Base-by-base conservation (phyloP, 164 flowering plant genomes). In the Vitis labrusca region DNA sequence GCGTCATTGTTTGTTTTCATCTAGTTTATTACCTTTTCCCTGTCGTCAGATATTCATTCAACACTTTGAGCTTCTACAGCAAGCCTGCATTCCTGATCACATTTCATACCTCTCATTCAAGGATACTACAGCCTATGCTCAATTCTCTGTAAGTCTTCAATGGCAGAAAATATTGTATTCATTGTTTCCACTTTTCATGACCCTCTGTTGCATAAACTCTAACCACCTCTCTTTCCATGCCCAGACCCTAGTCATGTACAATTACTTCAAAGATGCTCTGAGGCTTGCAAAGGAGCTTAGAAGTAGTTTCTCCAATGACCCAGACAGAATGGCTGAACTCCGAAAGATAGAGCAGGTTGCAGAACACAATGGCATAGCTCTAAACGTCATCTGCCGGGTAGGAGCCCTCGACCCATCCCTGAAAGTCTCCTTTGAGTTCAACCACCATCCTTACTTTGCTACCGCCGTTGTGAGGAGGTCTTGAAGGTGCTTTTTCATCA, bases 31-130 rank as follows among this genome's bases (percentile, higher is more conserved):
- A 30, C 65, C 62, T 67, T 47, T 65, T 52, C 48, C 7, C 6
- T 37, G 1, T 37, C 44, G 7, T 6, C 89, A 93, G 99, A 88
- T 84, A 81, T 96, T 96, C 73, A 67, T 80, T 65, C 99, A 96
- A 77, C 98, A 92, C 80, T 96, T 96, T 80, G 98, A 93, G 77
- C 97, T 90, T 64, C 85, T 96, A 59, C 97, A 84, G 58, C 93
- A 85, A 74, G 97, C 97, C 58, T 84, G 84, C 69, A 76, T 96
- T 68, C 99, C 99, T 14, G 94, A 89, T 65, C 83, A 84, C 23
- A 63, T 82, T 49, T 80, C 97, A 10, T 96, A 85, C 77, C 63
- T 58, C 14, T 76, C 91, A 32, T 96, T 84, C 74, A 81, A 75
- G 51, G 92, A 90, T 73, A 86, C 88, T 13, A 91, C 93, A 15